A percentile compares a stretch with the other conserved stretches of the same genome.
Evolutionary conservation across 305 asterid species (phyloP).

Genomic region (Rubia balearica): DNA sequence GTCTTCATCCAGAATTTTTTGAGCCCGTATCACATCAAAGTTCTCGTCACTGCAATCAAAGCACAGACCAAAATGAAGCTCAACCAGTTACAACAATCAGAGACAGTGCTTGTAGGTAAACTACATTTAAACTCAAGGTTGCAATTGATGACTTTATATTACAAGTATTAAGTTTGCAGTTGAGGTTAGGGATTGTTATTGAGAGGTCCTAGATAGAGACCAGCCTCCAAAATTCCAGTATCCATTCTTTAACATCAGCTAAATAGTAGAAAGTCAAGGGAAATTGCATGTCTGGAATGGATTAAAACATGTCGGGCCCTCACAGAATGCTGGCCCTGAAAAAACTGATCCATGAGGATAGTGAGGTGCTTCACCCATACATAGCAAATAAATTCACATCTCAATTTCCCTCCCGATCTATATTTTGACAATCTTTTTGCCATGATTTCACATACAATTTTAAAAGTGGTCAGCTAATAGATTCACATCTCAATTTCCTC

Average conservation of each 20-base stretch:
- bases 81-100: constrained; percentile 5
- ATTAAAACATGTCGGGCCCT: neutral
- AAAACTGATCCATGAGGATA: no score
- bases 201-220: neutral
- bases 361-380: no score
- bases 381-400: no score
- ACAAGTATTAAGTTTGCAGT: neutral
- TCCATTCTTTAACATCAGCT: constrained; percentile 90
- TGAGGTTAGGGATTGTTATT: neutral
- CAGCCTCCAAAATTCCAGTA: constrained; percentile 55
- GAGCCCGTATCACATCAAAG: constrained; percentile 81
- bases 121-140: constrained; percentile 4
- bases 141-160: neutral
- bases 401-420: no score
- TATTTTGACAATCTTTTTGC: neutral
- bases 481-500: no score
- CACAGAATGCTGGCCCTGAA: neutral
- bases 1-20: constrained; percentile 88
- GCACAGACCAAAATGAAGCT: constrained; percentile 6
- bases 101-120: neutral
- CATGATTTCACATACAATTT: neutral
- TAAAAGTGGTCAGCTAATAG: no score
- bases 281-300: neutral
- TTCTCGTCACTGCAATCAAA: constrained; percentile 68
- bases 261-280: constrained; percentile 15